Evolutionary conservation across 2,329 filamentous ascomycete species (phyloP), one percentile per base, ranked within the genome.

Genomic region (Aureobasidium sp.): DNA sequence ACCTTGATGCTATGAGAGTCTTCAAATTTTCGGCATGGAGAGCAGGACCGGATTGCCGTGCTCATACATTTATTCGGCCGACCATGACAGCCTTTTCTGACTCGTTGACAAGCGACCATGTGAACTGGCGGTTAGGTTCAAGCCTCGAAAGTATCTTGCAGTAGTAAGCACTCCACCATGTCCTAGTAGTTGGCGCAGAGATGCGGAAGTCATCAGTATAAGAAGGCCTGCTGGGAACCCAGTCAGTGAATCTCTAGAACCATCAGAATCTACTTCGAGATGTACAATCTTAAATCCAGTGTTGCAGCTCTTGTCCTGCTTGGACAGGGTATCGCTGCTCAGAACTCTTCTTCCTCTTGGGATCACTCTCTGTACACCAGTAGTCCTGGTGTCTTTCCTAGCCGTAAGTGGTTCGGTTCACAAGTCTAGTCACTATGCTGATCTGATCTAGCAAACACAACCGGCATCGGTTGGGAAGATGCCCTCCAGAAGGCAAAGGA

Each of bases 401-500:
- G 61, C 13, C 64, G 65, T 65, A 46, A 53, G 65, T 62, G 15
- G 31, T n/a, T 25, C 21, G 17, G 9, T 9, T 10, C 11, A n/a
- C 17, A 25, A 25, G 4, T 17, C 3, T 15, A 23, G 9, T 15
- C 19, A 9, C 29, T 27, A 2, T 27, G 5, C 9, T 27, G 8
- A 45, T 7, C 10, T 25, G 17, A 55, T 19, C 15, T 15, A 67
- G 65, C 65, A 45, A 67, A 65, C 57, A 59, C 64, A 4, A 65
- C 63, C 29, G 40, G 46, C 23, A 35, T 49, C 15, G 57, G 49
- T 5, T 72, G 69, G 69, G 64, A 65, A 53, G 64, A 66, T 9
- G 67, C 69, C 23, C 70, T 70, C 55, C 57, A 62, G 17, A 67
- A 67, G 50, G 70, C 70, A 15, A 62, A 62, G 13, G 55, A 60